Evolutionary conservation across 2,329 filamentous ascomycete species (phyloP).

Genomic region (Fusarium setosum): DNA sequence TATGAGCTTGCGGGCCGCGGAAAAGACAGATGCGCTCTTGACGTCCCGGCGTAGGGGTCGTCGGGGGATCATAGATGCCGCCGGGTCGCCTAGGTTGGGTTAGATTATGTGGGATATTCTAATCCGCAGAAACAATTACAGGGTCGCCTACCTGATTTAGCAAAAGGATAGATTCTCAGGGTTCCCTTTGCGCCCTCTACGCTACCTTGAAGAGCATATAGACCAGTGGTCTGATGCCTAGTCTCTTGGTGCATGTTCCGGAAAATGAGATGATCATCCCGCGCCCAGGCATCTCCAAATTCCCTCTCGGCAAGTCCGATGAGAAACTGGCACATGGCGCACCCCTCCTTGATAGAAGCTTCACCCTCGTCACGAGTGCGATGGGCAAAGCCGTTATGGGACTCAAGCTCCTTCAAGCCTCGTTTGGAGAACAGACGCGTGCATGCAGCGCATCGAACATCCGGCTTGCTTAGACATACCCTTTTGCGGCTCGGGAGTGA

Average conservation of each 20-base stretch:
- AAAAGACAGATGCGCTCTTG: background rate
- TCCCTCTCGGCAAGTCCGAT: background rate
- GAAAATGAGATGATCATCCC: background rate
- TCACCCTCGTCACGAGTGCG: background rate
- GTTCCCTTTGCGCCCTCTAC: background rate
- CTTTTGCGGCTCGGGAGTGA: background rate
- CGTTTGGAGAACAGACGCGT: background rate
- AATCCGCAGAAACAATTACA: no score
- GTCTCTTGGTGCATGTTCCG: no score
- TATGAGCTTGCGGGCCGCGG: background rate
- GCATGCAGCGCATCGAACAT: background rate
- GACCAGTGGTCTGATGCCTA: background rate
- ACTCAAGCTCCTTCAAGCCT: background rate
- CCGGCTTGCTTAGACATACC: background rate
- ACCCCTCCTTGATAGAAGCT: background rate
- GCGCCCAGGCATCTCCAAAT: background rate
- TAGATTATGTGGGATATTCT: background rate
- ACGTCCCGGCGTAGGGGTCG: background rate
- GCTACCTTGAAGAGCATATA: background rate
- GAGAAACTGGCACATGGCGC: background rate
- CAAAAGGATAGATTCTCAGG: background rate
- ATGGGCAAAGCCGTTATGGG: background rate
- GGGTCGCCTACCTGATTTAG: background rate
- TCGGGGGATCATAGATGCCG: background rate
- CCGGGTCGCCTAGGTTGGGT: background rate